Evolutionary conservation across 2,329 filamentous ascomycete genomes (phyloP).

Genomic region (Neobulgaria alba): DNA sequence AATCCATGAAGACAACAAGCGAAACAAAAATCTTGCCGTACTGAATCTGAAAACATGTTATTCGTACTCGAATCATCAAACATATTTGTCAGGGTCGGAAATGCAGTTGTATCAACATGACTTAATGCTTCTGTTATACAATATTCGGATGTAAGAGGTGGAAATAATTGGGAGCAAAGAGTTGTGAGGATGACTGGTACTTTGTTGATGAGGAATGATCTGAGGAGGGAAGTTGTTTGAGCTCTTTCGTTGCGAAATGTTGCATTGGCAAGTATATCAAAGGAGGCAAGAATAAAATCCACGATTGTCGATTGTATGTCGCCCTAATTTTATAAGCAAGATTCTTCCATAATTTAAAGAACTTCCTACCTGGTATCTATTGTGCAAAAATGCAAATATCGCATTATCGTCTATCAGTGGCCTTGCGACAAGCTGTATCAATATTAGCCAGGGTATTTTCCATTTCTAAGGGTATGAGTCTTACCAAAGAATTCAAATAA

Average conservation of each 20-base stretch:
- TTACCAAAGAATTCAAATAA: slow-evolving; percentile 72
- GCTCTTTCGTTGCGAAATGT: slow-evolving; percentile 60
- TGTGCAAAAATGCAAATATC: slow-evolving; percentile 72
- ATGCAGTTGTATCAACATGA: slow-evolving; percentile 52
- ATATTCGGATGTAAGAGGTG: slow-evolving; percentile 50
- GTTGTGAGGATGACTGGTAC: slow-evolving; percentile 53
- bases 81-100: slow-evolving; percentile 56
- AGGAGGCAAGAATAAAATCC: slow-evolving; percentile 79
- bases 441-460: slow-evolving; percentile 27
- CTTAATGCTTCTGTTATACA: slow-evolving; percentile 59
- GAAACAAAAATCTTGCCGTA: slow-evolving; percentile 77
- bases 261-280: slow-evolving; percentile 82
- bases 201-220: slow-evolving; percentile 78
- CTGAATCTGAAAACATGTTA: slow-evolving; percentile 53
- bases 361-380: slow-evolving; percentile 66
- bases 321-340: slow-evolving; percentile 41
- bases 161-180: slow-evolving; percentile 48
- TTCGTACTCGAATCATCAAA: slow-evolving; percentile 47
- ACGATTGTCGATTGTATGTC: slow-evolving; percentile 70
- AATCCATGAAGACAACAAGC: slow-evolving; percentile 82
- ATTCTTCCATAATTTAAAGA: background rate
- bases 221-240: slow-evolving; percentile 60
- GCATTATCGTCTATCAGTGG: slow-evolving; percentile 75
- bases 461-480: slow-evolving; percentile 23
- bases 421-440: slow-evolving; percentile 63